Conservation (phyloP, 2,329 filamentous ascomycete genomes). For the Myrmaecium sp. region DNA sequence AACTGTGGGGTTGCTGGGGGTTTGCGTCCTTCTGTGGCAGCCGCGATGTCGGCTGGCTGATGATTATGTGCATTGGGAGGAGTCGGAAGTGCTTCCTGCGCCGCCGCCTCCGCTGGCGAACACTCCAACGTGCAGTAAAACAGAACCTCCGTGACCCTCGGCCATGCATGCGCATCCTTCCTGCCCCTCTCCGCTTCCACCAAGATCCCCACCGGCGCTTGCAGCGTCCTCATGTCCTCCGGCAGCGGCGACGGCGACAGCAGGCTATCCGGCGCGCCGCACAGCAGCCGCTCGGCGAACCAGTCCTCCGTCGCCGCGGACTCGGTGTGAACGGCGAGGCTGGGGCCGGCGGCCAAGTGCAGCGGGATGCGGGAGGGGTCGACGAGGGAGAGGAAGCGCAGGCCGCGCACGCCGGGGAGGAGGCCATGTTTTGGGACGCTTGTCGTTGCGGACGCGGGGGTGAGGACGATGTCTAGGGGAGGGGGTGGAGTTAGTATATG, state of each 20-base stretch:
- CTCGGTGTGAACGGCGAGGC: slow-evolving; percentile 21
- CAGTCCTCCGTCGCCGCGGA: slow-evolving; percentile 18
- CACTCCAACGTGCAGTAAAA: slow-evolving; percentile 25
- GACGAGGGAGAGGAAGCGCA: slow-evolving; percentile 23
- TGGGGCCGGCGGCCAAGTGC: slow-evolving; percentile 20
- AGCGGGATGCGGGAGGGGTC: slow-evolving; percentile 23
- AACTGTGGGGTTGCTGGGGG: no score
- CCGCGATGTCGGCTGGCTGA: no score
- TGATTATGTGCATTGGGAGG: neutral
- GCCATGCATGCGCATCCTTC: slow-evolving; percentile 1
- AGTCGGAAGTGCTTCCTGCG: neutral
- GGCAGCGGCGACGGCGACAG: slow-evolving; percentile 2
- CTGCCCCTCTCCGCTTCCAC: slow-evolving; percentile 11
- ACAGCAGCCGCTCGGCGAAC: slow-evolving; percentile 22
- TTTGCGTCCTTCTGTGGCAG: no score
- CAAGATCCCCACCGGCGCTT: slow-evolving; percentile 24
- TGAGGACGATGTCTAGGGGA: no score
- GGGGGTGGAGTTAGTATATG: no score
- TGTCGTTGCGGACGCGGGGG: no score
- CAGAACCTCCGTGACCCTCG: slow-evolving; percentile 25
- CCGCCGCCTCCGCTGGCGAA: no score
- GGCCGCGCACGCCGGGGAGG: no score
- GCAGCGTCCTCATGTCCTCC: slow-evolving; percentile 6
- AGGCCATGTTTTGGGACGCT: no score
- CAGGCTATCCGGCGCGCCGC: slow-evolving; percentile 8